Evolutionary conservation across 1,284 basidiomycete genomes (phyloP).

Genomic region (Ganoderma lucidum): DNA sequence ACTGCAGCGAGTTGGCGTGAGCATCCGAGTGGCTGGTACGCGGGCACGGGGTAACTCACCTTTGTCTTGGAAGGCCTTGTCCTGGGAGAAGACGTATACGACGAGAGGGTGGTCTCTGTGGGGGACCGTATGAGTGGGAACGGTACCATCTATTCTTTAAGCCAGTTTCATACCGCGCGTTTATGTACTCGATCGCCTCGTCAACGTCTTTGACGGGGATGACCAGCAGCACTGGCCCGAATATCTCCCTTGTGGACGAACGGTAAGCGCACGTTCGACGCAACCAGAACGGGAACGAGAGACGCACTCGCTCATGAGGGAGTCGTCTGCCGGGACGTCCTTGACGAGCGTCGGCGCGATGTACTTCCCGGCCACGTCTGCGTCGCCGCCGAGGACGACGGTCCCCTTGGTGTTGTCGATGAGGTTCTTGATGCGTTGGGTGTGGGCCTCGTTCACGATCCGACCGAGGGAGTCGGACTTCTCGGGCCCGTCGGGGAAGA

Average conservation of each 20-base stretch:
- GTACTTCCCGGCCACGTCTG: constrained; percentile 61
- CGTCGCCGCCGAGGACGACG: constrained; percentile 73
- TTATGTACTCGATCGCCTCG: constrained; percentile 75
- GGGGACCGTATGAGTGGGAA: neutral
- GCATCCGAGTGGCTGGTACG: neutral
- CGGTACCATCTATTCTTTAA: neutral
- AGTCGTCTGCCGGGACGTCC: constrained; percentile 68
- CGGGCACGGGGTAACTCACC: neutral
- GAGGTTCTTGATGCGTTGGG: constrained; percentile 65
- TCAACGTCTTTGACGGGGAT: constrained; percentile 78
- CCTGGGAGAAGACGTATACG: constrained; percentile 75
- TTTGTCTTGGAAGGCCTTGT: constrained; percentile 63
- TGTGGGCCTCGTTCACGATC: constrained; percentile 60
- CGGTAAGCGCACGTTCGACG: too few species aligned
- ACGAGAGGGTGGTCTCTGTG: constrained; percentile 70
- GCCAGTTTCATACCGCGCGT: constrained; percentile 44
- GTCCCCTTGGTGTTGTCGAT: constrained; percentile 75
- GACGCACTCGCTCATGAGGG: constrained; percentile 73
- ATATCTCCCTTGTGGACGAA: constrained; percentile 38
- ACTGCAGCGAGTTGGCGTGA: neutral
- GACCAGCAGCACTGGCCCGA: constrained; percentile 64
- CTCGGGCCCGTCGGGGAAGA: constrained; percentile 57
- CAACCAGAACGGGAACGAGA: too few species aligned
- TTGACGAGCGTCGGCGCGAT: constrained; percentile 73
- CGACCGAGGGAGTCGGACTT: constrained; percentile 51